phyloP scores from a whole-genome alignment of 768 basidiomycete genomes.

The Termitomyces sp. region DNA sequence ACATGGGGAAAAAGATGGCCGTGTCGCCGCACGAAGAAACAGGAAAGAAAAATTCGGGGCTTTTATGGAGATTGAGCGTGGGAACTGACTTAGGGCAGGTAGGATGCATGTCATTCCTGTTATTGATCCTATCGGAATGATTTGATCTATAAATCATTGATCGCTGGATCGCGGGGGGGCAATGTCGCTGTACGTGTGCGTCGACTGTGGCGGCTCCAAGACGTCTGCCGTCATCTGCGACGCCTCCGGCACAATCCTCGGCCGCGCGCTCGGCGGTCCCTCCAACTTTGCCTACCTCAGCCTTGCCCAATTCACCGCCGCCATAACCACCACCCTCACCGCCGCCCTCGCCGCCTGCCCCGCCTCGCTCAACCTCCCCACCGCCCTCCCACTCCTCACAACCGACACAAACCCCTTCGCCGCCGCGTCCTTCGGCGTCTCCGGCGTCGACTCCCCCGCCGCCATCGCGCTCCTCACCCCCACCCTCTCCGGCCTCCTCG shows the following conservation, averaged over 20 bases:
- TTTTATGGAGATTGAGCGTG: slow-evolving; percentile 21
- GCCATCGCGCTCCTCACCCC: slow-evolving; percentile 52
- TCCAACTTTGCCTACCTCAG: slow-evolving; percentile 85
- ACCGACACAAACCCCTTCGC: slow-evolving; percentile 38
- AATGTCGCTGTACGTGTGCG: slow-evolving; percentile 51
- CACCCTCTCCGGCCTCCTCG: slow-evolving; percentile 50
- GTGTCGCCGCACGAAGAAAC: slow-evolving; percentile 74
- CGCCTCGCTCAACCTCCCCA: slow-evolving; percentile 26
- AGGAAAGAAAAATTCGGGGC: slow-evolving; percentile 7
- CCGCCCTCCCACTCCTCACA: slow-evolving; percentile 25
- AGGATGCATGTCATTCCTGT: no score
- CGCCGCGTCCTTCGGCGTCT: slow-evolving; percentile 79
- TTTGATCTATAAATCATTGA: neutral
- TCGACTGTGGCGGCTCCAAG: slow-evolving; percentile 89
- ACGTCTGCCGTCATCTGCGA: slow-evolving; percentile 71
- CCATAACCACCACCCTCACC: slow-evolving; percentile 46
- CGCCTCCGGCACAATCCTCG: slow-evolving; percentile 51
- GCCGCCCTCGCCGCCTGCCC: slow-evolving; percentile 47
- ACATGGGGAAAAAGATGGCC: slow-evolving; percentile 79
- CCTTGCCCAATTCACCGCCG: slow-evolving; percentile 48
- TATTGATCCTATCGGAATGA: neutral
- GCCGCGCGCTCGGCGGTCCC: slow-evolving; percentile 66
- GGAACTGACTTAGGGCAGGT: slow-evolving; percentile 34
- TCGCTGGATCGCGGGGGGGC: neutral
- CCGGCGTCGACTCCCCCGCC: slow-evolving; percentile 72